Percentiles rank a stretch among this genome's conserved stretches.
Conservation (phyloP, 1,284 basidiomycete genomes). For the Polyporus tsugae region DNA sequence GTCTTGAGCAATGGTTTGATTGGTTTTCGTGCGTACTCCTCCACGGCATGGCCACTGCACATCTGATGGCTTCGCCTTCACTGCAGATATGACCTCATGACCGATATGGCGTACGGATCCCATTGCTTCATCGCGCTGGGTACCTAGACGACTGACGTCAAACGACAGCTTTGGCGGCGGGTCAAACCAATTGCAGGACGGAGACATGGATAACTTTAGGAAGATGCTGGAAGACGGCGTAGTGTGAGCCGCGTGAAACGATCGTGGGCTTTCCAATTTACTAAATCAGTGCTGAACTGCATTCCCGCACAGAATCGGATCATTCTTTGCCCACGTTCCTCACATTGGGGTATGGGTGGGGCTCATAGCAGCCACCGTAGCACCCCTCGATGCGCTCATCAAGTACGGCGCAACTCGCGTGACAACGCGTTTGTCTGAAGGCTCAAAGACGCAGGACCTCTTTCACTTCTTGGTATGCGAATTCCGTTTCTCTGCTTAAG, state of each 20-base stretch:
- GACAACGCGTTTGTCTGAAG: conserved; percentile 9
- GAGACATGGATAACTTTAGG: conserved; percentile 34
- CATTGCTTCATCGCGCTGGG: conserved; percentile 11
- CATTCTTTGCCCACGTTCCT: conserved; percentile 27
- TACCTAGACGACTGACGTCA: not conserved
- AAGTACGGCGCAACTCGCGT: conserved; percentile 9
- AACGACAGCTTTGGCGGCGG: conserved; percentile 38
- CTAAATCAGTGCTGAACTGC: not conserved
- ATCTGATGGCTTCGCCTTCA: not conserved
- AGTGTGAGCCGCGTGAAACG: conserved; percentile 22
- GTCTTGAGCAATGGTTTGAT: conserved; percentile 13
- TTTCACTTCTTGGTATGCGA: conserved; percentile 33
- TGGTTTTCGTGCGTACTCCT: conserved; percentile 7
- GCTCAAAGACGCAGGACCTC: conserved; percentile 27
- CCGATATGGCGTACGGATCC: conserved; percentile 59
- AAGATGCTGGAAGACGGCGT: conserved; percentile 25
- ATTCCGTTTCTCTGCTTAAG: not conserved
- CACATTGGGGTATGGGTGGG: conserved; percentile 17
- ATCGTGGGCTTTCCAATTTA: not conserved
- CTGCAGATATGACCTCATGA: conserved; percentile 68
- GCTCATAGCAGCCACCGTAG: conserved; percentile 17
- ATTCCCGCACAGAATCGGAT: conserved; percentile 10
- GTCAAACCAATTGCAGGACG: conserved; percentile 37
- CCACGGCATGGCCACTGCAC: not conserved
- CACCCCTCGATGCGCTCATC: conserved; percentile 16